A percentile compares a stretch with the other conserved stretches of the same genome.
These are phyloP conservation scores for Kwoniella botswanensis DNA, from an alignment of 768 basidiomycete genomes.

Conservation along the genomic window DNA sequence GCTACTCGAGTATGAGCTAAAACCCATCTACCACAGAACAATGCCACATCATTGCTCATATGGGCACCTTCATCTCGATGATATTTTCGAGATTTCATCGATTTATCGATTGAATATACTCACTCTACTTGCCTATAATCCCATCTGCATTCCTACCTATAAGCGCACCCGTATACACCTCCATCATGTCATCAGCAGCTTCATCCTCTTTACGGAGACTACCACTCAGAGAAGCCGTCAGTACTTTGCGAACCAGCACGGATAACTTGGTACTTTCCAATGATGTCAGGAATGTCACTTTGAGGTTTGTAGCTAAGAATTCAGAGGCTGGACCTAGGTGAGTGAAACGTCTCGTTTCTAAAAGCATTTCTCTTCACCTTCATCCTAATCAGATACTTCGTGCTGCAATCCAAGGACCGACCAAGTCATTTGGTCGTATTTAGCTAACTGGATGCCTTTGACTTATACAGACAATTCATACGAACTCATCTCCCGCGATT, in stretches of 20 bases:
- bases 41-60: neutral
- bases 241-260: constrained; percentile 17
- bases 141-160: too few species aligned
- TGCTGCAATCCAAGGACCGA: too few species aligned
- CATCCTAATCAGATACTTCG: neutral
- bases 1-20: neutral
- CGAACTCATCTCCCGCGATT: constrained; percentile 31
- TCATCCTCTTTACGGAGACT: constrained; percentile 17
- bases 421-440: too few species aligned
- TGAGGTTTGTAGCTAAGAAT: constrained; percentile 40
- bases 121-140: too few species aligned
- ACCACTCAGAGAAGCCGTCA: constrained; percentile 29
- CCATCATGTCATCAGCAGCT: constrained; percentile 16
- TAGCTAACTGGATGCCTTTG: neutral
- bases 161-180: neutral
- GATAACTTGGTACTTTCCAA: constrained; percentile 23
- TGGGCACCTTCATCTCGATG: neutral
- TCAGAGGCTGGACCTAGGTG: constrained; percentile 41
- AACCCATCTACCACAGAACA: neutral
- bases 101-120: neutral
- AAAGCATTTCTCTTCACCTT: neutral
- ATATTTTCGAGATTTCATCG: neutral
- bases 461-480: constrained; percentile 36
- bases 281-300: constrained; percentile 24
- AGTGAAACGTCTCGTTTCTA: neutral